Percentiles rank a stretch among this genome's conserved stretches.
Evolutionary conservation across 176 grass and related monocot species (phyloP).

Genomic region (Raddia distichophylla): DNA sequence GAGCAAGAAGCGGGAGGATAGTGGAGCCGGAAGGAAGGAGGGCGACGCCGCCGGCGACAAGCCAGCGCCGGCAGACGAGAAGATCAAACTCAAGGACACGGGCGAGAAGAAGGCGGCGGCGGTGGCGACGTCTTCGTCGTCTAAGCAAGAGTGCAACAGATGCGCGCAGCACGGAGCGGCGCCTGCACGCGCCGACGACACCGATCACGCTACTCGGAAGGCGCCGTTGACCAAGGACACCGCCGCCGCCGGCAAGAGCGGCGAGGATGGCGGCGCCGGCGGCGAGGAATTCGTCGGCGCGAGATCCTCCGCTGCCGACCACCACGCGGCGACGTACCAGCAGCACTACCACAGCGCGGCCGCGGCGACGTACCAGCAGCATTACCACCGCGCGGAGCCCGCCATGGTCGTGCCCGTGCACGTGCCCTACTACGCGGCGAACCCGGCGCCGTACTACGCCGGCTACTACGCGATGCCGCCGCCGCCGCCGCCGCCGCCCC

Average conservation of each 20-base stretch:
- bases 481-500: background rate
- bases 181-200: background rate
- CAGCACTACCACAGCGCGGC: slow-evolving; percentile 50
- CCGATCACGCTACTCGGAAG: slow-evolving; percentile 32
- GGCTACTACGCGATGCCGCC: slow-evolving; percentile 43
- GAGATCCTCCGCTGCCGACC: background rate
- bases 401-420: slow-evolving; percentile 51
- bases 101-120: slow-evolving; percentile 35
- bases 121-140: background rate
- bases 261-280: background rate
- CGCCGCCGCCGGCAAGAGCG: background rate
- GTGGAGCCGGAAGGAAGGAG: background rate
- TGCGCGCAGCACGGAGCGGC: slow-evolving; percentile 24
- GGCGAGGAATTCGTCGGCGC: background rate
- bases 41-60: slow-evolving; percentile 22
- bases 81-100: slow-evolving; percentile 10
- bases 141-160: slow-evolving; percentile 47
- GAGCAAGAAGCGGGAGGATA: slow-evolving; percentile 33
- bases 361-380: too few relatives aligned
- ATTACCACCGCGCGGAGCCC: slow-evolving; percentile 57
- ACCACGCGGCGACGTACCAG: slow-evolving; percentile 11
- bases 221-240: slow-evolving; percentile 10
- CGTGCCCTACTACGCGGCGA: slow-evolving; percentile 48
- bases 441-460: slow-evolving; percentile 45
- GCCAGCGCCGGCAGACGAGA: slow-evolving; percentile 4